Percentiles rank a stretch among this genome's conserved stretches.
Conservation (phyloP, 805 yeast species). For the Blastobotrys chiropterorum region DNA sequence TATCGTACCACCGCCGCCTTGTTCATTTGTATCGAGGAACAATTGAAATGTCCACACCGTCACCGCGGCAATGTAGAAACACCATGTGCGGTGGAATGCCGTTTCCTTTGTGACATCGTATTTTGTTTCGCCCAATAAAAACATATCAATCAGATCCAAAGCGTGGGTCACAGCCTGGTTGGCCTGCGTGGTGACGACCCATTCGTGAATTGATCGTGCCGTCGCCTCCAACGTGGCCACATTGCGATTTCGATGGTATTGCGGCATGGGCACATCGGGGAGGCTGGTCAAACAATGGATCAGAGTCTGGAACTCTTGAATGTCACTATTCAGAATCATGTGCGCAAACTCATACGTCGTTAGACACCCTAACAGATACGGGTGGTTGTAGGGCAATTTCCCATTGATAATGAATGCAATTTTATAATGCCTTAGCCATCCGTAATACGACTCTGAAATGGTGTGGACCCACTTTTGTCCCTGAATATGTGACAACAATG, state of each 20-base stretch:
- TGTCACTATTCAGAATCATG: slow-evolving; percentile 17
- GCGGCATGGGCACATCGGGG: background rate
- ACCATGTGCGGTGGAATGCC: slow-evolving; percentile 23
- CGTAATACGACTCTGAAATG: slow-evolving; percentile 18
- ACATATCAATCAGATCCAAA: slow-evolving; percentile 21
- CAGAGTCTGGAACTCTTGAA: slow-evolving; percentile 12
- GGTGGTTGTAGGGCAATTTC: slow-evolving; percentile 20
- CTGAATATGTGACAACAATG: background rate
- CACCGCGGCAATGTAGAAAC: slow-evolving; percentile 17
- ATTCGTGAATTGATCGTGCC: slow-evolving; percentile 8
- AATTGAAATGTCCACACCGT: slow-evolving; percentile 18
- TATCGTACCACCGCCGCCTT: background rate
- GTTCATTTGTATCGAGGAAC: slow-evolving; percentile 3
- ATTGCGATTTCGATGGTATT: background rate
- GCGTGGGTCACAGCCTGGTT: slow-evolving; percentile 18
- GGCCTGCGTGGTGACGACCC: slow-evolving; percentile 11
- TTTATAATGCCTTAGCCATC: slow-evolving; percentile 21
- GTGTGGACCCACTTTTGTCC: slow-evolving; percentile 12
- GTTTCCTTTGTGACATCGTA: slow-evolving; percentile 22
- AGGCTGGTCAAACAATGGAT: background rate
- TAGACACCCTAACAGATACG: slow-evolving; percentile 22
- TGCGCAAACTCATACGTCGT: slow-evolving; percentile 24
- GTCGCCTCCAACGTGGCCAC: slow-evolving; percentile 2
- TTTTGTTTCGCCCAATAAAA: slow-evolving; percentile 11
- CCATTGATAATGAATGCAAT: slow-evolving; percentile 19